Evolutionary conservation across 257 asterid genomes (phyloP), one percentile per base, ranked within the genome.

Genomic region (Nicotiana sylvestris): DNA sequence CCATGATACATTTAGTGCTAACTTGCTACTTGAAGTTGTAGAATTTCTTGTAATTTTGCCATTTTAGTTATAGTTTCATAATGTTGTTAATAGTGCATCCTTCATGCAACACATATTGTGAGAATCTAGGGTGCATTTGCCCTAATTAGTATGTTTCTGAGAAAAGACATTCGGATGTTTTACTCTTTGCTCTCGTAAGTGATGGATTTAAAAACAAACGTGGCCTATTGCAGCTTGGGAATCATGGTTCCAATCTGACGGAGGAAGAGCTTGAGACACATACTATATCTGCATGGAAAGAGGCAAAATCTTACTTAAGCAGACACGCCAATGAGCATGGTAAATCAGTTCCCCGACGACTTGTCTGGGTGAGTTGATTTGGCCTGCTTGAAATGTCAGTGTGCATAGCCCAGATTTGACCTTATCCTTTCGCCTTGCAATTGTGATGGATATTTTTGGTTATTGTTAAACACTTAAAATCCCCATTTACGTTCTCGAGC

Each of bases 201-300:
- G 56, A 43, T 79, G 76, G 21, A 25, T 83, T 16, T 74, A 10
- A 30, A 29, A 12, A 39, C 6, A 76, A 77, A 8, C 13, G 10
- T 46, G 57, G 37, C 58, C 35, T 77, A 57, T 64, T 49, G 85
- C 90, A 93, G 98, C 98, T 93, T 82, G 95, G 97, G 49, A 86
- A 86, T 82, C 92, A 92, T 87, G 94, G 95, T 65, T 92, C 98
- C 81, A 92, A 92, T 89, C 86, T 93, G 84, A 92, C 98, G 0
- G 98, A 93, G 87, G 98, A 92, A 87, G 97, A 93, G 87, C 98
- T 93, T 74, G 98, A 90, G 85, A 93, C 97, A 61, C 98, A 93
- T 86, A 93, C 97, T 32, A 92, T 93, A 69, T 91, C 92, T 60
- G 98, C 97, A n/a, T 93, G 97, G 98, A 93, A 92, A 90, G 92